These are phyloP conservation scores for Tricholomella constricta DNA, from an alignment of 768 basidiomycete species.

Conservation along the genomic window DNA sequence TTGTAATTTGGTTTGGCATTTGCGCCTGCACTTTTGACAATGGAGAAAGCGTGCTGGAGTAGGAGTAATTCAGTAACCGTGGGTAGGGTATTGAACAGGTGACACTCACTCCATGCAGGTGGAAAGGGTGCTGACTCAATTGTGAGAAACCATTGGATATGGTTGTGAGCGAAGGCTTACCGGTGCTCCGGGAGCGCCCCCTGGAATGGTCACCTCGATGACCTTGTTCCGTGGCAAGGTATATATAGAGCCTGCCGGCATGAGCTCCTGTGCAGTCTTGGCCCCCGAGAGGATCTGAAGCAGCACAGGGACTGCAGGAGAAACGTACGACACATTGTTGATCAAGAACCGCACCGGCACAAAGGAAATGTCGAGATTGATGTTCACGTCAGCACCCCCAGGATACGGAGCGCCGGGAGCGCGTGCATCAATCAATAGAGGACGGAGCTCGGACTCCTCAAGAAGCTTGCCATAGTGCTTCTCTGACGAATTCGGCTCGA, in stretches of 20 bases:
- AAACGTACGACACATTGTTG: slow-evolving; percentile 32
- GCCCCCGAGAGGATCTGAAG: no score
- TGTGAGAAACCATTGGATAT: slow-evolving; percentile 1
- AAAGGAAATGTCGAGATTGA: slow-evolving; percentile 34
- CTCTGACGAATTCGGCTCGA: slow-evolving; percentile 42
- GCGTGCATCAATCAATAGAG: slow-evolving; percentile 24
- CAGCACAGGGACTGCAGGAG: slow-evolving; percentile 47
- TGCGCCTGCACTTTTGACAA: slow-evolving; percentile 37
- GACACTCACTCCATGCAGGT: slow-evolving; percentile 30
- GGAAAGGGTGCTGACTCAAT: slow-evolving; percentile 29
- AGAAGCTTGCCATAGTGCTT: slow-evolving; percentile 26
- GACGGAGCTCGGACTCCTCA: slow-evolving; percentile 40
- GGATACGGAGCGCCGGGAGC: slow-evolving; percentile 31
- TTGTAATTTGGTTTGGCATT: slow-evolving; percentile 35
- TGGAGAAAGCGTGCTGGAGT: slow-evolving; percentile 36
- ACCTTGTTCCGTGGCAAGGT: slow-evolving; percentile 36
- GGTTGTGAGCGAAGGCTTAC: not conserved
- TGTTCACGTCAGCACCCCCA: slow-evolving; percentile 41
- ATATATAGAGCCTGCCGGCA: slow-evolving; percentile 34
- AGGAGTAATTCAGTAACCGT: not conserved
- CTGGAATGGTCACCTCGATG: slow-evolving; percentile 39
- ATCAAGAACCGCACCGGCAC: slow-evolving; percentile 21
- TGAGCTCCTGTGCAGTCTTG: slow-evolving; percentile 35
- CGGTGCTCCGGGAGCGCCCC: slow-evolving; percentile 6
- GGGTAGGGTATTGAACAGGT: not conserved